These are phyloP conservation scores for Haematococcus lacustris DNA, from an alignment of 139 green algal species.

Conservation along the genomic window DNA sequence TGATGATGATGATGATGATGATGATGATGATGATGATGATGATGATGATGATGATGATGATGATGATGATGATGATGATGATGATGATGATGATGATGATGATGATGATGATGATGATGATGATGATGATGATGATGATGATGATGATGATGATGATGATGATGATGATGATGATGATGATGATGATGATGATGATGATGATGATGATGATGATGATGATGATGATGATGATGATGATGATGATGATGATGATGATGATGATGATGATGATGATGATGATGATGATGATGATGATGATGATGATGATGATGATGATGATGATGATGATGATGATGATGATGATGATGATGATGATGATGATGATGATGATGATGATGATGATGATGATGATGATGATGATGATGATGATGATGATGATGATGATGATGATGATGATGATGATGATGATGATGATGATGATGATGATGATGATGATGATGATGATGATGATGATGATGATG, in stretches of 20 bases:
- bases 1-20: background rate
- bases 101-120: background rate
- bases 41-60: background rate
- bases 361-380: background rate
- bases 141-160: background rate
- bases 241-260: background rate
- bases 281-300: background rate
- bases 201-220: background rate
- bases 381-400: background rate
- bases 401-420: background rate
- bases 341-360: background rate
- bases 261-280: background rate
- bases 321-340: background rate
- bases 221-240: background rate
- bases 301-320: background rate
- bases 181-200: background rate
- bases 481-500: constrained; percentile 13
- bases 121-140: background rate
- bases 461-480: constrained; percentile 12
- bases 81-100: background rate
- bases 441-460: constrained; percentile 7
- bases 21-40: background rate
- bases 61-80: background rate
- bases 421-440: background rate
- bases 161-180: background rate